Percentiles rank a stretch among this genome's conserved stretches.
Evolutionary conservation across 331 rosid genomes (phyloP).

Genomic region (Quercus tomentella): DNA sequence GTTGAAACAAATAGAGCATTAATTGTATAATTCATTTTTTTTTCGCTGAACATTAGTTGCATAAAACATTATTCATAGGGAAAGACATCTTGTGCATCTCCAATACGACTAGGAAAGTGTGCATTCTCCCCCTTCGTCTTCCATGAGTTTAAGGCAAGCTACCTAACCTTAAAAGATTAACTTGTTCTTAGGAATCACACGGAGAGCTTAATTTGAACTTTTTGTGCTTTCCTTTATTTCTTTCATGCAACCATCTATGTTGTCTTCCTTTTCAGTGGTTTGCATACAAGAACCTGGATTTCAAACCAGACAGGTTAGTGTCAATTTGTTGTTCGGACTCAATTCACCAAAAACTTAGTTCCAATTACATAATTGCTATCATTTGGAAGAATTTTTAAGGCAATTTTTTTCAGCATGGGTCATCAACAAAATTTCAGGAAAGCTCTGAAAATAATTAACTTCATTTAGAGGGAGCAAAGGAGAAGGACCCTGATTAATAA

Average conservation of each 20-base stretch:
- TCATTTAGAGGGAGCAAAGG: background rate
- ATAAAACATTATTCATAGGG: too few species aligned
- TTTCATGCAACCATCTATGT: background rate
- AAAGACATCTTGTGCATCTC: too few species aligned
- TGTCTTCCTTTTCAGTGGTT: slow-evolving; percentile 64
- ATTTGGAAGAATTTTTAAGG: background rate
- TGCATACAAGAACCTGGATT: slow-evolving; percentile 66
- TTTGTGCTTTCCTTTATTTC: background rate
- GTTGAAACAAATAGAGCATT: too few species aligned
- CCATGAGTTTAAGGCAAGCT: too few species aligned
- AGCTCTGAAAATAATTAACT: background rate
- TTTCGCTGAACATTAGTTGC: too few species aligned
- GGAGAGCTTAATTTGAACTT: background rate
- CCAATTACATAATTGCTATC: background rate
- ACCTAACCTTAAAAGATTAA: background rate
- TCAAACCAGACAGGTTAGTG: slow-evolving; percentile 76
- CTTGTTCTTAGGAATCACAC: background rate
- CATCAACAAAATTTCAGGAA: slow-evolving; percentile 55
- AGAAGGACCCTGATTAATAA: background rate
- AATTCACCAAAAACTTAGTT: background rate
- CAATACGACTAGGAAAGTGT: too few species aligned
- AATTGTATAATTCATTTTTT: too few species aligned
- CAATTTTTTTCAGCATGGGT: background rate
- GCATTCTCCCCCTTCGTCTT: too few species aligned
- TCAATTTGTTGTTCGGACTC: background rate